Evolutionary conservation across 1,284 basidiomycete species (phyloP), one percentile per base, ranked within the genome.

Genomic region (Marasmius sp.): DNA sequence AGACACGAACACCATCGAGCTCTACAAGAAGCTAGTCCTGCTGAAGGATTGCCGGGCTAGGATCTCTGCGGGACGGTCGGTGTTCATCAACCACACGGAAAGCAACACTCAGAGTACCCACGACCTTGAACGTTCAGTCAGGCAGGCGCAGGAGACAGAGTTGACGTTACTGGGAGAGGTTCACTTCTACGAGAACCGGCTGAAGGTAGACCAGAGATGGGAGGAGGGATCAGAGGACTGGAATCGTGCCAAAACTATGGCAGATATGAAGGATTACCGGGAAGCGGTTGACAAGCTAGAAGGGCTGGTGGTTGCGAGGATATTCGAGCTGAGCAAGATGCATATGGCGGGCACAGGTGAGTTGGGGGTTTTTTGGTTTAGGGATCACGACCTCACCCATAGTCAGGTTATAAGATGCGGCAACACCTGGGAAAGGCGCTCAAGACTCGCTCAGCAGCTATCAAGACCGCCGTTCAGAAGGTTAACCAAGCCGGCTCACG

Each of bases 241-340:
- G 61, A 37, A 37, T 6, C 22, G 8, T 3, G 51, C 62, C 6
- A 36, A 39, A 27, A 34, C 49, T 12, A 12, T 51, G 45, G 51
- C 51, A 8, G 20, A 18, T 1, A n/a, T 4, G n/a, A 37, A 27
- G 1, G 38, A 57, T 1, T 64, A 64, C 43, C 59, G 51, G 36
- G 16, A 39, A 49, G 51, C 57, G 2, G 36, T 60, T 37, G 62
- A 64, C 37, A 53, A 39, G 38, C 43, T 63, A 11, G 58, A 59
- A 34, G 27, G 3, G 2, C 36, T 59, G 12, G 34, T 59, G 18
- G 57, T 59, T 22, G 20, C 16, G 47, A 37, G 58, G 18, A 36
- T 59, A 36, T 54, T 59, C 9, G 58, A 59, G 50, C 38, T 59
- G 34, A 33, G 11, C 11, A 22, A 27, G 27, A 27, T 27, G 27